Evolutionary conservation across 305 asterid genomes (phyloP).

Genomic region (Solanum chacoense): DNA sequence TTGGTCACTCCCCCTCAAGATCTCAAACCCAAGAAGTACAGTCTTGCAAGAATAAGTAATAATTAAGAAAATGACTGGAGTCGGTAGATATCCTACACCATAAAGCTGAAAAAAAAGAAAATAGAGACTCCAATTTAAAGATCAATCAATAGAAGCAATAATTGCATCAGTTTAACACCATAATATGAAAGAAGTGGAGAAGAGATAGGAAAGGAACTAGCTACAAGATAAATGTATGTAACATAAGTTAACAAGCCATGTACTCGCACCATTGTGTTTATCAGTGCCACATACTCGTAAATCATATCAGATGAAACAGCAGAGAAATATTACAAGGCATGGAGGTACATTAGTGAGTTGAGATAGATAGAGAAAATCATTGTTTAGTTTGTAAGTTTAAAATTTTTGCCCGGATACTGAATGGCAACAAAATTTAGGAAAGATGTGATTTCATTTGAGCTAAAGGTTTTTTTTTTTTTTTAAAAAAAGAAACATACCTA

Average conservation of each 20-base stretch:
- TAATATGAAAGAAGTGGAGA: background rate
- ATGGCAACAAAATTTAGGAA: background rate
- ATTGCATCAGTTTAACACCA: background rate
- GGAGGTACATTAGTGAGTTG: background rate
- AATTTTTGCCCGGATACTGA: background rate
- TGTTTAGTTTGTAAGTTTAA: background rate
- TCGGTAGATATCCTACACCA: background rate
- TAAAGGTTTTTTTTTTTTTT: no score
- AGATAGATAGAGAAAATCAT: background rate
- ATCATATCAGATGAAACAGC: background rate
- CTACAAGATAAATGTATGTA: background rate
- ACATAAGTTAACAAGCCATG: background rate
- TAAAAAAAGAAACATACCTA: conserved; percentile 6
- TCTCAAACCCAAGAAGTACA: background rate
- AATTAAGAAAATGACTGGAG: background rate
- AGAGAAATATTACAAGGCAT: background rate
- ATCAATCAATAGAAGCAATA: background rate
- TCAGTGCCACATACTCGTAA: background rate
- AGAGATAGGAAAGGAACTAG: background rate
- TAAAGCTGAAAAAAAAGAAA: background rate
- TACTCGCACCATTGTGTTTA: background rate
- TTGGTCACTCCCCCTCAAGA: background rate
- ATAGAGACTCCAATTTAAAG: background rate
- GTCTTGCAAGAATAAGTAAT: background rate
- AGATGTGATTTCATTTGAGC: background rate